Conservation (phyloP, 177 flowering plant species). For the Telopea speciosissima region DNA sequence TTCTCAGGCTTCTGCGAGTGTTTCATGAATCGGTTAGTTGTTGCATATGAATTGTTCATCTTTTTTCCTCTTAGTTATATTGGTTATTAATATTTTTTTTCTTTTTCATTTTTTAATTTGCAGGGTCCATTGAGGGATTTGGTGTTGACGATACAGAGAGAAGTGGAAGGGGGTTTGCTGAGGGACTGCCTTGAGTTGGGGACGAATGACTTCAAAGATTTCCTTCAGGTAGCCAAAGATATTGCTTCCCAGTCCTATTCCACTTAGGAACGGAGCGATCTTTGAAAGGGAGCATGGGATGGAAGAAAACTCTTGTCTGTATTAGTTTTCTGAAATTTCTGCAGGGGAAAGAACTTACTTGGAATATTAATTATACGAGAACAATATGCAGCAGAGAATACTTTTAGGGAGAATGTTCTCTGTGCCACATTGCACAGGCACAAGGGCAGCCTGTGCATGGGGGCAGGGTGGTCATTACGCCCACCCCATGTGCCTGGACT, state of each 20-base stretch:
- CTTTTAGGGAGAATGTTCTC: too few relatives aligned
- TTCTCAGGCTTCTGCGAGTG: constrained; percentile 28
- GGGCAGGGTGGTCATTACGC: too few relatives aligned
- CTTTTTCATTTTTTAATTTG: neutral
- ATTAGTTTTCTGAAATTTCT: neutral
- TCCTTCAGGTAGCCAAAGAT: constrained; percentile 38
- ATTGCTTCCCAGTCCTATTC: constrained; percentile 27
- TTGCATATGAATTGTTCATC: neutral
- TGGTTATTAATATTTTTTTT: too few relatives aligned
- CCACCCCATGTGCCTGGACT: too few relatives aligned
- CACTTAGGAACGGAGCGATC: constrained; percentile 14
- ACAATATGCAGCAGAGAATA: too few relatives aligned
- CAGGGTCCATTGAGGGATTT: constrained; percentile 49
- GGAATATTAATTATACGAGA: too few relatives aligned
- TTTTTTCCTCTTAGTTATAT: too few relatives aligned
- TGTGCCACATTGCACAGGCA: too few relatives aligned
- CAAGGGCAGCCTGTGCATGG: too few relatives aligned
- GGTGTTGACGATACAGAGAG: constrained; percentile 41
- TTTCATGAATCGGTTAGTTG: constrained; percentile 40
- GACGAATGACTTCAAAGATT: constrained; percentile 42
- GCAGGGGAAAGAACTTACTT: too few relatives aligned
- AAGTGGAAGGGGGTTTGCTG: constrained; percentile 43
- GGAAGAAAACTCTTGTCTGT: neutral
- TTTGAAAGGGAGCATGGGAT: constrained; percentile 2
- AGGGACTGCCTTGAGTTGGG: constrained; percentile 60